Base-by-base conservation (phyloP, 2,329 filamentous ascomycete genomes). In the Colletotrichum agaves region DNA sequence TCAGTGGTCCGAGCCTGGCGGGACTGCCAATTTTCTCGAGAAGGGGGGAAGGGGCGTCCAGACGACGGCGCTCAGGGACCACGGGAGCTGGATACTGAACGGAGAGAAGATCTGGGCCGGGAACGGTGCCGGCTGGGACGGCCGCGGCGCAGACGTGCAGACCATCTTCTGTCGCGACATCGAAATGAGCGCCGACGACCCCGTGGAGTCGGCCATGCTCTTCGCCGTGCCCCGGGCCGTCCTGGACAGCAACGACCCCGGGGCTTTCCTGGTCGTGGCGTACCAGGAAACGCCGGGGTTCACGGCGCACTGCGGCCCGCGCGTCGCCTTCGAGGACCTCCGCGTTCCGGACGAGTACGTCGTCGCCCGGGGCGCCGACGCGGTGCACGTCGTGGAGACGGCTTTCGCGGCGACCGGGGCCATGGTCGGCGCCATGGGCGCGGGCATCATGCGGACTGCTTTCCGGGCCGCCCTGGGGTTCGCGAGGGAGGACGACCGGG, bases 21-120 rank as follows among this genome's bases (percentile, higher is more conserved):
- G 85, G 0, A 81, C 82, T 12, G 83, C 85, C 5, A 87, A 88
- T 72, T 85, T 78, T 72, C 73, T 86, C 11, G 83, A 87, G 71
- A 79, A 79, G 49, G 85, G 84, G 1, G 82, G 78, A 0, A 75
- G 75, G 3, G 85, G 86, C 0, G 74, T 88, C 41, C 75, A 80
- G 50, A 87, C 84, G 3, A 84, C 82, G 2, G 85, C 85, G 0
- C 75, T 75, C 19, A 72, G 73, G 10, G 82, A 85, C n/a, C 84
- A 82, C 0, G 79, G 85, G 39, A 78, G 83, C 47, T 87, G 83
- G 81, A 72, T 87, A 3, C 71, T 88, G 27, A 83, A 82, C 71
- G 85, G 85, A 3, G 85, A 87, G 70, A 87, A 88, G 80, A 76
- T 86, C 43, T 88, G 85, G 85, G 83, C 85, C 11, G 86, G 84